Base-by-base conservation (phyloP, 768 basidiomycete genomes). In the Guyanaporus albipodus region DNA sequence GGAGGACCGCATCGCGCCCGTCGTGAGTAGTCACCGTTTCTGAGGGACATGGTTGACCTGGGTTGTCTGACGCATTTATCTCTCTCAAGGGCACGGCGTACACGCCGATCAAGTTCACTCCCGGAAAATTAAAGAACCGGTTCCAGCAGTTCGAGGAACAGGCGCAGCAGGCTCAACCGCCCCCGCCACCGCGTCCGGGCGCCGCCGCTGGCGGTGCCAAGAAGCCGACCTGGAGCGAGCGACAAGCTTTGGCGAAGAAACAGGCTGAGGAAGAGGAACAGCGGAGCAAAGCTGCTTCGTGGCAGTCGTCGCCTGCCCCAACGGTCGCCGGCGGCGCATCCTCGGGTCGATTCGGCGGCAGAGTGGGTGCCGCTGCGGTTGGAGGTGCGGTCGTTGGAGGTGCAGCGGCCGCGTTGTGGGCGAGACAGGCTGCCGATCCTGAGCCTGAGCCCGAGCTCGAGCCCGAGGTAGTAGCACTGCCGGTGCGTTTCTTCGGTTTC, bases 181-280 rank as follows among this genome's bases (percentile, higher is more conserved):
- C 54, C 58, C 8, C 53, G 47, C 46, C 51, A 62, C 22, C 52
- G 55, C 10, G 59, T 22, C 21, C 42, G 19, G 44, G 37, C 27
- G 15, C 48, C 8, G 10, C 40, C 17, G 32, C 50, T 4, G 70
- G 70, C 18, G 79, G 75, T 1, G 48, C 72, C 1, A 89, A 89
- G 72, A 94, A 91, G 65, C 65, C 95, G 51, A 95, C 94, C 0
- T 98, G 95, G 95, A 87, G 79, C 48, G 88, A 98, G 64, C 76
- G 94, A 18, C 94, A 97, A 61, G 92, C 89, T 0, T 70, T 85
- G n/a, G 86, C 91, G 1, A 94, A 93, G 73, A 85, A 85, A 61
- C 87, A 91, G 56, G 73, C 76, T 14, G 88, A 84, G 54, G 91
- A 88, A 54, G 93, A 91, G 46, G 83, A 83, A 49, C 71, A 73